Percentiles rank a stretch among this genome's conserved stretches.
These are phyloP conservation scores for Alternaria ethzedia DNA, from an alignment of 2,329 filamentous ascomycete species.

Conservation along the genomic window DNA sequence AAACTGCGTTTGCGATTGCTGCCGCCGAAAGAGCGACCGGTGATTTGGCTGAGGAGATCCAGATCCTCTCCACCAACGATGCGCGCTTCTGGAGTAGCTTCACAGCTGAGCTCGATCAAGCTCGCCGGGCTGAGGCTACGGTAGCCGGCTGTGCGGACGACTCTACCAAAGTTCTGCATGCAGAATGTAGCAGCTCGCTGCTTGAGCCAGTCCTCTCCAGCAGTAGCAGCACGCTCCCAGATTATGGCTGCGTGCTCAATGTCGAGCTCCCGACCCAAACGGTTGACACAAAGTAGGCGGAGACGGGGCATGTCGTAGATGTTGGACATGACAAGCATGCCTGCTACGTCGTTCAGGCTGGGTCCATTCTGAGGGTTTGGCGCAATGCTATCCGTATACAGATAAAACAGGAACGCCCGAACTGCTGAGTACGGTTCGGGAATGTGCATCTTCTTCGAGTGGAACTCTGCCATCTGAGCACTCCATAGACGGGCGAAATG, in stretches of 20 bases:
- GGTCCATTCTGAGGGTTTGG: slow-evolving; percentile 55
- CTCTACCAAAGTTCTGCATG: slow-evolving; percentile 90
- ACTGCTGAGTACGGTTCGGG: slow-evolving; percentile 95
- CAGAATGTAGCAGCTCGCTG: slow-evolving; percentile 87
- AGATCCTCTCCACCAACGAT: slow-evolving; percentile 88
- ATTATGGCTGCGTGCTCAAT: slow-evolving; percentile 94
- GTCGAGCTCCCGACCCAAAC: slow-evolving; percentile 87
- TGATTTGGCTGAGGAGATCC: slow-evolving; percentile 63
- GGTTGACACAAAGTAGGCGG: slow-evolving; percentile 86
- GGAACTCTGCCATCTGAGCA: slow-evolving; percentile 95
- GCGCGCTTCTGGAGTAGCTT: slow-evolving; percentile 90
- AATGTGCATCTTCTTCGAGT: slow-evolving; percentile 97
- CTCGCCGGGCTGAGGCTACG: slow-evolving; percentile 77
- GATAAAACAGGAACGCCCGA: slow-evolving; percentile 91
- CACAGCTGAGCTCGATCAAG: slow-evolving; percentile 89
- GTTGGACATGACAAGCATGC: slow-evolving; percentile 95
- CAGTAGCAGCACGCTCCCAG: slow-evolving; percentile 91
- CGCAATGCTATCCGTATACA: slow-evolving; percentile 91
- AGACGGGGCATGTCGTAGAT: slow-evolving; percentile 97
- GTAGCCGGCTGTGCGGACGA: slow-evolving; percentile 90
- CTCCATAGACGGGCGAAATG: slow-evolving; percentile 93
- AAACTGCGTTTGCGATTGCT: slow-evolving; percentile 54
- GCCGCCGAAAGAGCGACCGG: slow-evolving; percentile 45
- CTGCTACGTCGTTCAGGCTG: slow-evolving; percentile 82
- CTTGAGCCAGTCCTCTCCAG: slow-evolving; percentile 92